Evolutionary conservation across 179 eudicot genomes (phyloP).

Genomic region (Amaranthus tricolor): DNA sequence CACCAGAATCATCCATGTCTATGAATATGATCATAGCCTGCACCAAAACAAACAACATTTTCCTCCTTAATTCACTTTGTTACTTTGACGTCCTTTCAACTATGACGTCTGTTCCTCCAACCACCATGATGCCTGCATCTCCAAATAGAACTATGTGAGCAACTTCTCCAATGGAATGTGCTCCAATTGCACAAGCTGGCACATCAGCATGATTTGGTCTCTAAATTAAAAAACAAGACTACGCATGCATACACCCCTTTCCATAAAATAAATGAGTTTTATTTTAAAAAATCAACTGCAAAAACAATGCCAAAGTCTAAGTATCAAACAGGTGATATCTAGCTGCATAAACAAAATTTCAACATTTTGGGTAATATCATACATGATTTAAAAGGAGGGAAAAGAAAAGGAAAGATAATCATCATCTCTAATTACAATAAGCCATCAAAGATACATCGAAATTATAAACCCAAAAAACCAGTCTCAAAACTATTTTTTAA

Average conservation of each 20-base stretch:
- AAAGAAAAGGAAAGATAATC: background rate
- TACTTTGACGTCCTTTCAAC: constrained; percentile 35
- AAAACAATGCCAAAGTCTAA: too few species aligned
- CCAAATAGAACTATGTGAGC: constrained; percentile 93
- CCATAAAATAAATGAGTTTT: constrained; percentile 1
- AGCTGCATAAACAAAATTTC: background rate
- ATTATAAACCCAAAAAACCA: background rate
- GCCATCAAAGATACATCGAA: constrained; percentile 11
- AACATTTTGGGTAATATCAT: too few species aligned
- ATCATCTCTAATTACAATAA: background rate
- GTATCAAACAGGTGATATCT: too few species aligned
- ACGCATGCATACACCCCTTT: constrained; percentile 37
- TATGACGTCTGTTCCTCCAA: constrained; percentile 97
- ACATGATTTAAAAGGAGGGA: too few species aligned
- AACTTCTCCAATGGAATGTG: constrained; percentile 97
- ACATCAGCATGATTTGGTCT: constrained; percentile 99
- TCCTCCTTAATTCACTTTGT: background rate
- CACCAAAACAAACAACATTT: constrained; percentile 1
- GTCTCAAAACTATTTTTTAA: background rate
- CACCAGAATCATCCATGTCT: constrained; percentile 92
- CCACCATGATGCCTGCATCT: constrained; percentile 97
- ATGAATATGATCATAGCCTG: constrained; percentile 81
- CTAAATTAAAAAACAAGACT: constrained; percentile 69
- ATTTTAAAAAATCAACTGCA: background rate
- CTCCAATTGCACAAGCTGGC: constrained; percentile 99